Evolutionary conservation across 225 moss, liverwort and hornwort species (phyloP), one percentile per base, ranked within the genome.

Genomic region (Straminergon stramineum): DNA sequence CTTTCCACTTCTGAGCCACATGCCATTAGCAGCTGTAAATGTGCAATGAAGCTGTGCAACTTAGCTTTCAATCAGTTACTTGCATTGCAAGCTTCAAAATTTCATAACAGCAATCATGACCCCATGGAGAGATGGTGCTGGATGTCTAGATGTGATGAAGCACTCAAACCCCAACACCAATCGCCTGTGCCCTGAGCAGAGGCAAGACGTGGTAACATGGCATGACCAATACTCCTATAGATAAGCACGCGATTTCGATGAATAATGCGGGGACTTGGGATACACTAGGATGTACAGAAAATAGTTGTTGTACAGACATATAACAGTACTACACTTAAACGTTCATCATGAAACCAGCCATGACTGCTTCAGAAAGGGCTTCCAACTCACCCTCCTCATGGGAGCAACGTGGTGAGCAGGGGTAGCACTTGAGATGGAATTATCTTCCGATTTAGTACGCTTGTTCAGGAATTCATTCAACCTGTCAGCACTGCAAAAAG

Each of bases 301-400:
- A 75, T 19, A 91, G 68, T 67, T 58, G 85, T 73, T 69, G 87
- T 84, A 87, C 81, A 89, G 48, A 52, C 76, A 77, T 41, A 69
- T 41, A 35, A 69, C 35, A 35, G 78, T 68, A 57, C 69, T 68
- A 57, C 69, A 51, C 63, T n/a, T 66, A 48, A 90, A 65, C 51
- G 39, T 85, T 91, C 89, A 88, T 93, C 82, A 88, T 93, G 83
- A 88, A 60, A 77, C 82, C 82, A 78, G 85, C 79, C 64, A 89
- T 90, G 90, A 89, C 92, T 89, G 84, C 43, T 86, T 67, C 91
- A 89, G 75, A 57, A 57, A 67, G 79, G 60, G 37, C 53, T 88
- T 73, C 84, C 73, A 87, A 86, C 90, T 88, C 68, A 84, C 82
- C 56, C 39, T 84, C 70, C 67, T 89, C 90, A 90, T 90, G 82